Conservation (phyloP, 176 grass and related monocot genomes). For the sorghum (Sorghum bicolor) region Sorghum_bicolor_NCBIv3 NC_012879.2:52907501-52908000, state of each 20-base stretch:
- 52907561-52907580: background rate
- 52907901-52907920: too few relatives aligned
- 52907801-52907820: conserved; percentile 96
- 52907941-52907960: too few relatives aligned
- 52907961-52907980: too few relatives aligned
- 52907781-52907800: conserved; percentile 69
- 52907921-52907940: too few relatives aligned
- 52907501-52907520: background rate
- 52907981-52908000: too few relatives aligned
- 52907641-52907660: too few relatives aligned
- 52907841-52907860: background rate
- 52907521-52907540: background rate
- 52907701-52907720: background rate
- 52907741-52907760: conserved; percentile 57
- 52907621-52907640: too few relatives aligned
- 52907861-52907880: too few relatives aligned
- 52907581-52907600: too few relatives aligned
- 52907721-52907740: conserved; percentile 46
- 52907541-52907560: conserved; percentile 14
- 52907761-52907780: conserved; percentile 64
- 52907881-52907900: too few relatives aligned
- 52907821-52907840: conserved; percentile 25
- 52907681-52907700: background rate
- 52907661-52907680: background rate
- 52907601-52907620: too few relatives aligned